Base-by-base conservation (phyloP, 2,329 filamentous ascomycete species). In the Hypocreales sp. region DNA sequence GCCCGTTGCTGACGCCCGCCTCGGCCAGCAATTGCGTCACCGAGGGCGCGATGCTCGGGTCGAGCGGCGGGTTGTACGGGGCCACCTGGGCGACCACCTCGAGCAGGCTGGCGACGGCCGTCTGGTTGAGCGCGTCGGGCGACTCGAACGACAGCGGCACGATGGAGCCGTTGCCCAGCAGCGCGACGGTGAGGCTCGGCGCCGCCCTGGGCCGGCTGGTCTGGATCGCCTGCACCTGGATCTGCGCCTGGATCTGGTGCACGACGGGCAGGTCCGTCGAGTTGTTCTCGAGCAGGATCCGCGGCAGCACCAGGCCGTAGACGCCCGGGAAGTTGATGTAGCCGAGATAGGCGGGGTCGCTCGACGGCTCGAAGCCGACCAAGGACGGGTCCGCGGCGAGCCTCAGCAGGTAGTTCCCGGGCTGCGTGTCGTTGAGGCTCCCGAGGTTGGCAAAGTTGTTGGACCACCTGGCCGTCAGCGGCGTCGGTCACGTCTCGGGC, bases 381-480 rank as follows among this genome's bases (percentile, higher is more conserved):
- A 31, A 29, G 8, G 27, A 27, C 20, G 19, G 27, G 3, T 35
- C 17, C 15, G 31, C 15, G 15, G 28, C 22, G 33, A 25, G 13
- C 22, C 26, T 16, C 20, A 33, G 19, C 7, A 33, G 13, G 21
- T 33, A 33, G 11, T 25, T 29, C 9, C 28, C 28, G 10, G 28
- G 26, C 16, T 15, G 15, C 16, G 27, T 21, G 8, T 27, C 27
- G 13, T 10, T 14, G 22, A 38, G 25, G 24, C 25, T 37, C 7
- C 44, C 41, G 11, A 49, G 18, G 19, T 44, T 46, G 19, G 39
- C 41, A 30, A 40, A 39, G 34, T 48, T 46, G 24, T 47, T 39
- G 14, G 36, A 43, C 22, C 39, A 48, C 16, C 41, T 44, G 13
- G n/a, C n/a, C n/a, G n/a, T n/a, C n/a, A n/a, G n/a, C n/a, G n/a